phyloP scores from a whole-genome alignment of 805 yeast genomes.

The Kluyveromyces nonfermentans region DNA sequence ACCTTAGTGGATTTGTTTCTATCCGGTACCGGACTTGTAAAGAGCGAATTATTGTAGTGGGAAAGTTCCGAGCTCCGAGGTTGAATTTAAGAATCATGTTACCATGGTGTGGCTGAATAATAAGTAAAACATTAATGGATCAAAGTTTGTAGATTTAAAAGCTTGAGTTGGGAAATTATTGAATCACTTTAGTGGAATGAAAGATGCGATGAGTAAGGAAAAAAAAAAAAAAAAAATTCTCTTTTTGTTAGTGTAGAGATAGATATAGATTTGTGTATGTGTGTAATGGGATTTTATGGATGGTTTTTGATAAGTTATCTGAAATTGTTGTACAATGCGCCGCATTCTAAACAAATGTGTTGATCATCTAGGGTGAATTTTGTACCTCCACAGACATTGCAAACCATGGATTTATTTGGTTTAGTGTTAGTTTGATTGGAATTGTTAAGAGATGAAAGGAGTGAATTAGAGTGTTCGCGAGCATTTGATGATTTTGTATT shows the following conservation, averaged over 20 bases:
- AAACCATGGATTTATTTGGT: not conserved
- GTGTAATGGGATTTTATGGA: too few species aligned
- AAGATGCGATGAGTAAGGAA: too few species aligned
- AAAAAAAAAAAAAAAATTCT: too few species aligned
- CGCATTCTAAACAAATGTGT: slow-evolving; percentile 22
- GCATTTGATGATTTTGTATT: not conserved
- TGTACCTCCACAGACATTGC: slow-evolving; percentile 21
- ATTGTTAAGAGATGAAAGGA: not conserved
- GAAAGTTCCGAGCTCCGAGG: not conserved
- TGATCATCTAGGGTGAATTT: slow-evolving; percentile 8
- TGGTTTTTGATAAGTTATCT: slow-evolving; percentile 7
- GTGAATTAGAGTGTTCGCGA: not conserved
- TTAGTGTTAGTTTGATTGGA: slow-evolving; percentile 1
- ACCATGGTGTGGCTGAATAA: too few species aligned
- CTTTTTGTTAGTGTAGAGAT: too few species aligned
- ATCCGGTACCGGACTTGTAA: not conserved
- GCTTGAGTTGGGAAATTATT: too few species aligned
- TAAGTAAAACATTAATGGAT: too few species aligned
- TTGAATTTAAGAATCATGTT: too few species aligned
- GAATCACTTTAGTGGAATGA: too few species aligned
- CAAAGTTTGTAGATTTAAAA: too few species aligned
- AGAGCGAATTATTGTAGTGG: not conserved
- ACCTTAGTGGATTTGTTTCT: too few species aligned
- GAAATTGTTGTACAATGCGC: slow-evolving; percentile 19
- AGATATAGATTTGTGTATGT: too few species aligned